Base-by-base conservation (phyloP, 345 rosid species). In the Linum usitatissimum region DNA sequence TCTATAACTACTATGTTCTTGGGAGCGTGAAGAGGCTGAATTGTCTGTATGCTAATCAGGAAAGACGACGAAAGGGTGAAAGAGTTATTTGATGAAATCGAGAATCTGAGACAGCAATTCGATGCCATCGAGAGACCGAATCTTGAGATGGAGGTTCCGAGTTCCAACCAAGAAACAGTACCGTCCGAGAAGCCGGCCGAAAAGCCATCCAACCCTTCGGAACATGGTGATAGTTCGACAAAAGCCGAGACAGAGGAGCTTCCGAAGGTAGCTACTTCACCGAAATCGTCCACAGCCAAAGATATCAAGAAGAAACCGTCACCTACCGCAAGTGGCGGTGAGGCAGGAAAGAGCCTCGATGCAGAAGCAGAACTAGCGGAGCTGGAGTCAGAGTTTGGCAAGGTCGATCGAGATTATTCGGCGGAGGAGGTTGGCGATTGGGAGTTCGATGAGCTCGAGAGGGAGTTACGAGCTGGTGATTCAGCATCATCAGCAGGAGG, bases 371-470 rank as follows among this genome's bases (percentile, higher is more conserved):
- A 90, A 71, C 71, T 93, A 70, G 94, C 97, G 7, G 82, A 81
- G 84, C 78, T 93, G 45, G 99, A 93, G 75, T 83, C 91, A 0
- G 99, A 87, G 79, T 83, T 90, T 71, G 99, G 96, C 67, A 87
- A 90, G 73, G 87, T 76, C 62, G 75, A 73, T 53, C 85, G 67
- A 54, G 90, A 86, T 78, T 92, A 92, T 77, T 77, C 93, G 1
- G 60, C 72, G 3, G 91, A 83, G 65, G 98, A 92, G 80, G 81
- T 92, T 64, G 86, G 85, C 64, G 96, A 77, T 73, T 92, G 98
- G 96, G 98, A 92, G 68, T 92, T 92, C 17, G 98, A 92, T 58
- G 98, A 92, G 79, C 98, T 88, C 9, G 96, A 92, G 71, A 83
- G 79, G 73, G 98, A 92, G 69, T 67, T 92, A 61, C 80, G 62